Evolutionary conservation across 2,329 filamentous ascomycete genomes (phyloP), one percentile per base, ranked within the genome.

Genomic region (Fusarium caatingaense): DNA sequence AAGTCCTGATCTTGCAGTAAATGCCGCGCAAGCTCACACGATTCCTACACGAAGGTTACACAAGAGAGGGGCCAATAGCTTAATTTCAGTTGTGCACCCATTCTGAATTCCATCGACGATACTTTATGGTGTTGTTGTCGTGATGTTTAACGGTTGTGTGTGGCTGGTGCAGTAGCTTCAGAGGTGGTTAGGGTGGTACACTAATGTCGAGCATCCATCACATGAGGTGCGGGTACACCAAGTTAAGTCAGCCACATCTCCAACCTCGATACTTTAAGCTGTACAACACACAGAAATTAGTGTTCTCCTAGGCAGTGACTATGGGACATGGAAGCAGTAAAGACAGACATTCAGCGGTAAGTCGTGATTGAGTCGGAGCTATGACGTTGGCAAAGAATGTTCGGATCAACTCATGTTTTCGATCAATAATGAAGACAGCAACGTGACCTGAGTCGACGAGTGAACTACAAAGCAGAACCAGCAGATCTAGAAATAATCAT

Each of bases 401-500:
- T 1, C 2, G 1, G 5, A 2, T 34, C 8, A 18, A 6, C 10
- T 37, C 16, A 3, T n/a, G 28, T 30, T 30, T 2, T 2, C 16
- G 2, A 9, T 9, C 5, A 10, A 5, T 5, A 37, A 37, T 37
- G 32, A n/a, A 37, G 34, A 37, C 2, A n/a, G 18, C 34, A 37
- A 37, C 34, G 6, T 37, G 5, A n/a, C 34, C 5, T 37, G 2
- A n/a, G 10, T 37, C 34, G 34, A n/a, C 1, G 13, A 4, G 16
- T 37, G 16, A 11, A 0, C 9, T n/a, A 37, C 32, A 18, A 6
- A 18, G 16, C 9, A 37, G 5, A 18, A 37, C 16, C 16, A 37
- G 32, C 16, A 37, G 9, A 3, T 9, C n/a, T 18, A 5, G 5
- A 37, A 0, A 11, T 0, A n/a, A 0, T 2, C n/a, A 4, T 0